These are phyloP conservation scores for Penicillium griseofulvum DNA, from an alignment of 2,329 filamentous ascomycete species.

Conservation along the genomic window DNA sequence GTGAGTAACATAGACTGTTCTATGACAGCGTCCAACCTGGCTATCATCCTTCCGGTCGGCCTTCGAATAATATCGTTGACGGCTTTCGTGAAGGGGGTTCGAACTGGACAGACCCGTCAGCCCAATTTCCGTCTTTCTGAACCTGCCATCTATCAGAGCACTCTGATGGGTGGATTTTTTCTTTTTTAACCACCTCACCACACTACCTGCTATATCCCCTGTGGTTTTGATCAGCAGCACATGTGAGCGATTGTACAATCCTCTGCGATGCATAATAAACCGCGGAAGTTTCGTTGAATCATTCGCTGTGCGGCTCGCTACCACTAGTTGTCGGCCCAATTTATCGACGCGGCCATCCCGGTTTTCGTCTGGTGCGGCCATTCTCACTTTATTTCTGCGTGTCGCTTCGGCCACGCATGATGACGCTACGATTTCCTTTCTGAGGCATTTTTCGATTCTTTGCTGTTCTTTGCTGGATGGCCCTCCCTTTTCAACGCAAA, in stretches of 20 bases:
- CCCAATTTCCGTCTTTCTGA: slow-evolving; percentile 13
- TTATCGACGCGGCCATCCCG: slow-evolving; percentile 15
- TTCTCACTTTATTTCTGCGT: slow-evolving; percentile 3
- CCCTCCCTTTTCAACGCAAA: slow-evolving; percentile 16
- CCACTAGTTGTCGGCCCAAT: slow-evolving; percentile 12
- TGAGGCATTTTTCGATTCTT: slow-evolving; percentile 29
- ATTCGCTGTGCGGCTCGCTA: slow-evolving; percentile 2
- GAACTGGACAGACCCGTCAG: slow-evolving; percentile 14
- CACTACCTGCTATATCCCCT: slow-evolving; percentile 1
- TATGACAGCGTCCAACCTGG: slow-evolving; percentile 16
- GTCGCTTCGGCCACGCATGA: slow-evolving; percentile 21
- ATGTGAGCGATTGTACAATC: slow-evolving; percentile 10
- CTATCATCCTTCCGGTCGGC: slow-evolving; percentile 8
- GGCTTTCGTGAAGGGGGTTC: slow-evolving; percentile 16
- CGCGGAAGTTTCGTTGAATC: slow-evolving; percentile 23
- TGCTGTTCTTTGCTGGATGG: slow-evolving; percentile 12
- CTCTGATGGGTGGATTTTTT: slow-evolving; percentile 11
- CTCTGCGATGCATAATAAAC: slow-evolving; percentile 39
- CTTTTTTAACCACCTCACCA: slow-evolving; percentile 1
- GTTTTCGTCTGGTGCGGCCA: slow-evolving; percentile 10
- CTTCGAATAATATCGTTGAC: slow-evolving; percentile 18
- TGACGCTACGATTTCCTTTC: slow-evolving; percentile 22
- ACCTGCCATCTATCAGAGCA: slow-evolving; percentile 17
- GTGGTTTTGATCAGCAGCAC: slow-evolving; percentile 9
- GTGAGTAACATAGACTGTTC: slow-evolving; percentile 23